Conservation (phyloP, 2,329 filamentous ascomycete genomes). For the Talaromyces verruculosus region DNA sequence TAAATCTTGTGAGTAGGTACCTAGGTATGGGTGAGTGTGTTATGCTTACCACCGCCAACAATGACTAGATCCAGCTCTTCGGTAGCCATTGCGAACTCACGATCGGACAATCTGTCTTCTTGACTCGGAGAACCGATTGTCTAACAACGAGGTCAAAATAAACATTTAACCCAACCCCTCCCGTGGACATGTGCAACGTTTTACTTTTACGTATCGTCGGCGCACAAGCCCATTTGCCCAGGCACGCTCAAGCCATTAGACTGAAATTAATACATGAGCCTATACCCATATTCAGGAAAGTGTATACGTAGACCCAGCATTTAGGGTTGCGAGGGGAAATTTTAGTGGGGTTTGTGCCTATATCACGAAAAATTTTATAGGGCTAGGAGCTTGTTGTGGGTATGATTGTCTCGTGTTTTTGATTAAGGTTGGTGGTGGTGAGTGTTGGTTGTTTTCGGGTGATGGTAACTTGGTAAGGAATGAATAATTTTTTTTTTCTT, state of each 20-base stretch:
- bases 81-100: not conserved
- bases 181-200: not conserved
- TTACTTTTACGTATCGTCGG: not conserved
- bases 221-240: not conserved
- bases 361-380: not conserved
- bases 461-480: too few relatives aligned
- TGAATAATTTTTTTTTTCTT: too few relatives aligned
- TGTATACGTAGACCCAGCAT: not conserved
- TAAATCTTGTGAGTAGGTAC: not conserved
- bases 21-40: not conserved
- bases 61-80: constrained; percentile 1
- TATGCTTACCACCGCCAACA: not conserved
- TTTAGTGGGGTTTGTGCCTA: not conserved
- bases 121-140: too few relatives aligned
- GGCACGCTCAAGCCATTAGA: not conserved
- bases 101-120: not conserved
- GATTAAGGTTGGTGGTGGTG: too few relatives aligned
- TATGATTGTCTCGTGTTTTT: not conserved
- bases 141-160: not conserved
- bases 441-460: too few relatives aligned
- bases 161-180: not conserved
- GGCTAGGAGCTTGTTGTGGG: not conserved
- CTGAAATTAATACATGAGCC: not conserved
- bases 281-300: not conserved
- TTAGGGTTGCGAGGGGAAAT: not conserved